Evolutionary conservation across 345 rosid genomes (phyloP).

Genomic region (Streptanthus diversifolius): DNA sequence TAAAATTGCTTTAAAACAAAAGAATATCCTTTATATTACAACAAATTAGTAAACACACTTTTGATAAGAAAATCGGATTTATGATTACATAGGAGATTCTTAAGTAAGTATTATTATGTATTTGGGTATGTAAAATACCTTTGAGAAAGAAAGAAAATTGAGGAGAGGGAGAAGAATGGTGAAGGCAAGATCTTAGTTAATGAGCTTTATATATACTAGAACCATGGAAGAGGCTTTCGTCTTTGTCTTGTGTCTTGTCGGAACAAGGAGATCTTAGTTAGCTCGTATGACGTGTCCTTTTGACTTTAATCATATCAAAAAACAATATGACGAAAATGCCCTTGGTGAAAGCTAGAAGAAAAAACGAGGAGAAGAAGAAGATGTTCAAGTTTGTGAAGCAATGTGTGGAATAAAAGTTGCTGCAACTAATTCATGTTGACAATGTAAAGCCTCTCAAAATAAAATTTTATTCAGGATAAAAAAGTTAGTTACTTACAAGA

Average conservation of each 20-base stretch:
- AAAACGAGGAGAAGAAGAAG: not conserved
- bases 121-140: slow-evolving; percentile 1
- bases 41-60: not conserved
- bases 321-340: not conserved
- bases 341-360: slow-evolving; percentile 15
- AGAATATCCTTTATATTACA: not conserved
- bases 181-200: slow-evolving; percentile 12
- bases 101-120: not conserved
- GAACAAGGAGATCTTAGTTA: slow-evolving; percentile 29
- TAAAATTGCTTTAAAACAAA: not conserved
- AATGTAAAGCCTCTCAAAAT: slow-evolving; percentile 9
- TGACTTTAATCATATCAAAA: slow-evolving; percentile 22
- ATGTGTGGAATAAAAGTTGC: slow-evolving; percentile 36
- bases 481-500: slow-evolving; percentile 16
- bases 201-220: slow-evolving; percentile 26
- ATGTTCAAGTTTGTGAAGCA: slow-evolving; percentile 37
- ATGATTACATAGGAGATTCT: not conserved
- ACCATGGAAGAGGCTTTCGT: slow-evolving; percentile 18
- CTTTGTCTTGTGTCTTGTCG: slow-evolving; percentile 29
- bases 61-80: not conserved
- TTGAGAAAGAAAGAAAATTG: not conserved
- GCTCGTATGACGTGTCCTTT: slow-evolving; percentile 27
- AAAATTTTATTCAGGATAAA: not conserved
- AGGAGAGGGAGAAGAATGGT: not conserved
- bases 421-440: slow-evolving; percentile 40